Percentiles rank a stretch among this genome's conserved stretches.
phyloP scores from a whole-genome alignment of 2,329 filamentous ascomycete genomes.

The Taxawa tesnikishii region DNA sequence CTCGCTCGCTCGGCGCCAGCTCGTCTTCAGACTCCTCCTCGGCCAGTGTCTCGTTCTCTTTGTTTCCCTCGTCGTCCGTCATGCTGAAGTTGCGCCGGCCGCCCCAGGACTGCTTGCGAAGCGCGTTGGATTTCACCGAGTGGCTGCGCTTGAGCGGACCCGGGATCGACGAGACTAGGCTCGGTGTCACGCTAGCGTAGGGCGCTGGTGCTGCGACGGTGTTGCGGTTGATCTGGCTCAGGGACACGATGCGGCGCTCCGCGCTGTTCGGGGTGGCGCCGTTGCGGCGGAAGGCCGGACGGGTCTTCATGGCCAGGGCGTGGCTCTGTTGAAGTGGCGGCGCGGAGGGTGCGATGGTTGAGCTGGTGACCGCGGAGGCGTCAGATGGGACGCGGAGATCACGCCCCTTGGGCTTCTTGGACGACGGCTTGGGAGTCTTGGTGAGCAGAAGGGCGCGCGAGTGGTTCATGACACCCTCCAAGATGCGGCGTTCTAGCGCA shows the following conservation, averaged over 20 bases:
- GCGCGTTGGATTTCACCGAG: constrained; percentile 20
- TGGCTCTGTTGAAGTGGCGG: constrained; percentile 18
- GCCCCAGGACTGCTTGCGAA: constrained; percentile 21
- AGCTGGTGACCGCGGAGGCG: constrained; percentile 24
- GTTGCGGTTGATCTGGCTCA: constrained; percentile 81
- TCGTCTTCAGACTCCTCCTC: too few relatives aligned
- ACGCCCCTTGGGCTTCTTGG: constrained; percentile 27
- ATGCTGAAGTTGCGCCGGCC: constrained; percentile 15
- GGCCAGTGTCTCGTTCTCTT: constrained; percentile 31
- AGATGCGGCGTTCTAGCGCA: constrained; percentile 75
- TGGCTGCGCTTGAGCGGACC: constrained; percentile 23
- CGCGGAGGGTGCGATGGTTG: constrained; percentile 12
- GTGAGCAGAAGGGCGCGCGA: constrained; percentile 79
- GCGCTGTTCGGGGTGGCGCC: constrained; percentile 21
- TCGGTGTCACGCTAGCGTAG: constrained; percentile 15
- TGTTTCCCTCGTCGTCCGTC: constrained; percentile 20
- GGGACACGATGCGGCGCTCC: constrained; percentile 68
- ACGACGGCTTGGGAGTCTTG: constrained; percentile 37
- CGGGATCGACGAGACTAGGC: constrained; percentile 13
- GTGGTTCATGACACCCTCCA: constrained; percentile 94
- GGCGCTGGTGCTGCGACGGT: constrained; percentile 27
- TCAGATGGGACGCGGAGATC: constrained; percentile 27
- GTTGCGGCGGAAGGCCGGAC: constrained; percentile 28
- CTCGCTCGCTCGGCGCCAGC: background rate
- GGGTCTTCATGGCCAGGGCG: constrained; percentile 37